phyloP scores from a whole-genome alignment of 2,329 filamentous ascomycete species.

The Phialophora chinensis region DNA sequence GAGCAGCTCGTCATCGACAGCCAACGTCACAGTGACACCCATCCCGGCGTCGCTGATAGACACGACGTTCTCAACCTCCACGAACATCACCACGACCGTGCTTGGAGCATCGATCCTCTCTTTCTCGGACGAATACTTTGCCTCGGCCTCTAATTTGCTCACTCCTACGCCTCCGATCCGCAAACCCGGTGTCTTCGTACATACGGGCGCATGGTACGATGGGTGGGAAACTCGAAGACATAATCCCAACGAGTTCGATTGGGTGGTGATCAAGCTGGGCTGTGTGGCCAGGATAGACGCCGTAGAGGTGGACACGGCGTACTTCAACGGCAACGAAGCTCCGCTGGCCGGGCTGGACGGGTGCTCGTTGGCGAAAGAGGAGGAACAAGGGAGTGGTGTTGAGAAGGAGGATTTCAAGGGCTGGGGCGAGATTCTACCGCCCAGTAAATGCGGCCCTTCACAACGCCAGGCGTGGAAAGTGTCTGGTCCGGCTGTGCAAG shows the following conservation, averaged over 20 bases:
- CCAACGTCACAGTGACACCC: slow-evolving; percentile 33
- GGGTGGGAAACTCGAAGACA: slow-evolving; percentile 69
- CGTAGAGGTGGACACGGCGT: slow-evolving; percentile 53
- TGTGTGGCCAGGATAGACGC: slow-evolving; percentile 47
- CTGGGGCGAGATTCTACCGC: slow-evolving; percentile 50
- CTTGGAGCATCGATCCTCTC: slow-evolving; percentile 62
- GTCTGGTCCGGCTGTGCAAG: slow-evolving; percentile 32
- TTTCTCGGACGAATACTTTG: slow-evolving; percentile 68
- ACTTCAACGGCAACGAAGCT: slow-evolving; percentile 55
- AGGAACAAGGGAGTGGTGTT: slow-evolving; percentile 42
- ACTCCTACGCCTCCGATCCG: slow-evolving; percentile 62
- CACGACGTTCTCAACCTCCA: slow-evolving; percentile 60
- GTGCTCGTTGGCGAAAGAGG: slow-evolving; percentile 39
- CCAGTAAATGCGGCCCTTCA: slow-evolving; percentile 48
- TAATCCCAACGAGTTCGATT: slow-evolving; percentile 64
- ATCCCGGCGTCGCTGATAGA: slow-evolving; percentile 60
- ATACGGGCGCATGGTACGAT: slow-evolving; percentile 68
- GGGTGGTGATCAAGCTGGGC: slow-evolving; percentile 62
- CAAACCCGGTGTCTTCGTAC: slow-evolving; percentile 63
- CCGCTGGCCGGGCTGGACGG: slow-evolving; percentile 51
- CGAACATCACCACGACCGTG: slow-evolving; percentile 52
- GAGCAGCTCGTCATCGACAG: slow-evolving; percentile 19
- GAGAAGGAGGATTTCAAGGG: slow-evolving; percentile 43
- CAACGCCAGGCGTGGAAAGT: slow-evolving; percentile 52
- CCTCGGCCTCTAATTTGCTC: slow-evolving; percentile 63